These are phyloP conservation scores for Lipomyces chichibuensis DNA, from an alignment of 805 yeast genomes.

Conservation along the genomic window DNA sequence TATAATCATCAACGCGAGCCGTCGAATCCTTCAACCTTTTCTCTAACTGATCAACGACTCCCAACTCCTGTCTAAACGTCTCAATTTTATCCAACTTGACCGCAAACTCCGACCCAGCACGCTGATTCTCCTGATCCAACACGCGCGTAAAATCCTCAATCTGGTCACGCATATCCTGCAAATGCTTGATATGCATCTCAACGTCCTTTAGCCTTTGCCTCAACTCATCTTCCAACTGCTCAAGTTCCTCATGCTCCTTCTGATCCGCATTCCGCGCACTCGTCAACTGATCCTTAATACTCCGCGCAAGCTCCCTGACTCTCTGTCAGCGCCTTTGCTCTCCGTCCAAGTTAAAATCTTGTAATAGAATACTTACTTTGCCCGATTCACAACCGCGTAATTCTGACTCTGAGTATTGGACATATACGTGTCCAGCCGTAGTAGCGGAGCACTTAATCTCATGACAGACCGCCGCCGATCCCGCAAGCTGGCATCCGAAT, in stretches of 20 bases:
- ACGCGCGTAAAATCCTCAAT: not conserved
- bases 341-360: not conserved
- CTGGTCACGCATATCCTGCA: slow-evolving; percentile 12
- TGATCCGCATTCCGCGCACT: slow-evolving; percentile 1
- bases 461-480: not conserved
- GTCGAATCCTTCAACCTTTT: slow-evolving; percentile 14
- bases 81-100: slow-evolving; percentile 22
- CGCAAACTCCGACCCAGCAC: slow-evolving; percentile 12
- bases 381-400: too few species aligned
- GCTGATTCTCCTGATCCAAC: slow-evolving; percentile 16
- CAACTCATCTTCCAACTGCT: slow-evolving; percentile 10
- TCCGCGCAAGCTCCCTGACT: not conserved
- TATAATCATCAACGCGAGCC: slow-evolving; percentile 15
- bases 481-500: not conserved
- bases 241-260: slow-evolving; percentile 7
- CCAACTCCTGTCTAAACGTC: slow-evolving; percentile 18
- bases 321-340: not conserved
- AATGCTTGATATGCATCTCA: not conserved
- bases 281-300: slow-evolving; percentile 1
- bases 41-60: slow-evolving; percentile 15
- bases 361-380: too few species aligned
- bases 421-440: not conserved
- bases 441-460: not conserved
- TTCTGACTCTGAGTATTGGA: not conserved
- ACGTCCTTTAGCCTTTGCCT: not conserved